Evolutionary conservation across 2,329 filamentous ascomycete species (phyloP), one percentile per base, ranked within the genome.

Genomic region (Capronia coronata): DNA sequence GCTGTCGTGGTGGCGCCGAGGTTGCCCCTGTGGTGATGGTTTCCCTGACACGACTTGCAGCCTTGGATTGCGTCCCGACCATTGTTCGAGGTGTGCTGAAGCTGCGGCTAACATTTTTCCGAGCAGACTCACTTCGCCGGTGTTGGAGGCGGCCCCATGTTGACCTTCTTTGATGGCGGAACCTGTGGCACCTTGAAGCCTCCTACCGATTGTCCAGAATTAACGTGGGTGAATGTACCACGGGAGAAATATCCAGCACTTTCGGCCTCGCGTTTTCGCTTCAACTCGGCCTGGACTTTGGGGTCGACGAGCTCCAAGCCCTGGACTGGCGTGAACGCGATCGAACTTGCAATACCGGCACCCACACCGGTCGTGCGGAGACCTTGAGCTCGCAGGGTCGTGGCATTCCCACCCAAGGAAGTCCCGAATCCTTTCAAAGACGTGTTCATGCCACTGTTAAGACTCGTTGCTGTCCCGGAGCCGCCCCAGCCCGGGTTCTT

Each of bases 161-260:
- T 79, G 21, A 82, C 71, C 68, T 82, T 89, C 73, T 96, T 96
- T 46, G 71, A 76, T 21, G 79, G 71, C 13, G 87, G 88, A 58
- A 91, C 65, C 2, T 76, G 77, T 13, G 91, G 89, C 32, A 94
- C 84, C 68, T 90, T 94, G 76, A 96, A 95, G 1, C 80, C 84
- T 9, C 75, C 80, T 43, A 75, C 76, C 2, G 43, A 37, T 43
- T 56, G 56, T 14, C 58, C 61, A 40, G 52, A 53, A 44, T 55
- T 63, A 48, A 94, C 79, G 67, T 96, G 90, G 7, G 93, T 96
- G 64, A 98, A 98, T 0, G 87, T 90, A n/a, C 93, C 93, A 40
- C 88, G 87, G 68, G 93, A 94, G 74, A 98, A 98, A 84, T 89
- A 98, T 30, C 88, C 77, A 65, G 97, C 91, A 65, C 95, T 88